Evolutionary conservation across 345 rosid genomes (phyloP).

Genomic region (Gossypium stocksii): DNA sequence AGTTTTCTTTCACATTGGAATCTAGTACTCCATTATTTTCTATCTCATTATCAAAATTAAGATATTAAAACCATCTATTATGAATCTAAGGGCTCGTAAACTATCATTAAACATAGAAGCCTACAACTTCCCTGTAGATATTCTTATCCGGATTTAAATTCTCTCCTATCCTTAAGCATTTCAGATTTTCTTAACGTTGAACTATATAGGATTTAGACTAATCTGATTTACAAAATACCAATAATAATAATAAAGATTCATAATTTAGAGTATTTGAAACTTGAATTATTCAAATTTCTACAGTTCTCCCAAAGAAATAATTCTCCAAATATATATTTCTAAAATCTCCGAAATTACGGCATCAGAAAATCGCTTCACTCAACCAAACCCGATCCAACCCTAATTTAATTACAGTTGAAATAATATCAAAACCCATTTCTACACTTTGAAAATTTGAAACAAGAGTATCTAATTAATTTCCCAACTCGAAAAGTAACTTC

Average conservation of each 20-base stretch:
- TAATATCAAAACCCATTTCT: background rate
- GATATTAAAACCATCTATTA: background rate
- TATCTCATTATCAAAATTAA: background rate
- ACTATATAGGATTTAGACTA: background rate
- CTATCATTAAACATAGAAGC: background rate
- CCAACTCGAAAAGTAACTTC: background rate
- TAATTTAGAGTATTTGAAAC: background rate
- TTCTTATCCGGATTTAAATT: background rate
- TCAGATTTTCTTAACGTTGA: background rate
- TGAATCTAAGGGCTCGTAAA: background rate
- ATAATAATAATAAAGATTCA: background rate
- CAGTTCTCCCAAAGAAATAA: background rate
- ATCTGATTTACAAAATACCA: background rate
- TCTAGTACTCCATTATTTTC: background rate
- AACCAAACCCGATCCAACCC: background rate
- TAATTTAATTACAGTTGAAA: background rate
- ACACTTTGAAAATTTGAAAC: background rate
- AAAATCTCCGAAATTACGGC: background rate
- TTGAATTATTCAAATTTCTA: background rate
- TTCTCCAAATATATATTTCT: background rate
- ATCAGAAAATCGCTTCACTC: background rate
- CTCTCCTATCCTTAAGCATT: background rate
- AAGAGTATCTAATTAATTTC: background rate
- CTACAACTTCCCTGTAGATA: background rate
- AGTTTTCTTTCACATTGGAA: background rate